phyloP scores from a whole-genome alignment of 257 asterid species.

The Catharanthus roseus region DNA sequence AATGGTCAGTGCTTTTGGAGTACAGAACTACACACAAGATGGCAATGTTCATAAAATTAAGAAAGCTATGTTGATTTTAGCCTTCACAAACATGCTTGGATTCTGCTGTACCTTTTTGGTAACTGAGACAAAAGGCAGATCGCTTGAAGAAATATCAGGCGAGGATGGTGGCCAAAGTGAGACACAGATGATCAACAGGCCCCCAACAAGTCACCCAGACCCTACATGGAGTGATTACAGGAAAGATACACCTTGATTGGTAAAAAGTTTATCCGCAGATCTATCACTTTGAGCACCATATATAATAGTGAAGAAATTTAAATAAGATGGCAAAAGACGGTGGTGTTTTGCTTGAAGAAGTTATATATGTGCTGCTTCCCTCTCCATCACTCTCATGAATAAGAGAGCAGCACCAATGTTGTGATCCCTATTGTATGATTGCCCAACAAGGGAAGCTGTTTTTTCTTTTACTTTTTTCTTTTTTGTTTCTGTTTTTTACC shows the following conservation, averaged over 20 bases:
- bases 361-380: background rate
- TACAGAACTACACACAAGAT: conserved; percentile 26
- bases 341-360: conserved; percentile 2
- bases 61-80: conserved; percentile 22
- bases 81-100: conserved; percentile 31
- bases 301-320: background rate
- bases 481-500: background rate
- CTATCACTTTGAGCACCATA: conserved; percentile 1
- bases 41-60: conserved; percentile 11
- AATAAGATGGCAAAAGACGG: conserved; percentile 8
- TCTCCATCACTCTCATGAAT: conserved; percentile 4
- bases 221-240: conserved; percentile 13
- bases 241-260: background rate
- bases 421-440: conserved; percentile 1
- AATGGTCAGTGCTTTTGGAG: conserved; percentile 26
- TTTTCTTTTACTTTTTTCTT: background rate
- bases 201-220: conserved; percentile 10
- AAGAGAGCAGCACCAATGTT: conserved; percentile 8
- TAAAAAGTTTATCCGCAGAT: background rate
- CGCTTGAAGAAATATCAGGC: conserved; percentile 30
- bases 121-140: conserved; percentile 27
- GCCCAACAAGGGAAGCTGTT: background rate
- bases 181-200: conserved; percentile 9
- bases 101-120: conserved; percentile 28
- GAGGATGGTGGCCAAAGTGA: conserved; percentile 18